A percentile compares a stretch with the other conserved stretches of the same genome.
Conservation (phyloP, 2,329 filamentous ascomycete genomes). For the Keithomyces neogunnii region DNA sequence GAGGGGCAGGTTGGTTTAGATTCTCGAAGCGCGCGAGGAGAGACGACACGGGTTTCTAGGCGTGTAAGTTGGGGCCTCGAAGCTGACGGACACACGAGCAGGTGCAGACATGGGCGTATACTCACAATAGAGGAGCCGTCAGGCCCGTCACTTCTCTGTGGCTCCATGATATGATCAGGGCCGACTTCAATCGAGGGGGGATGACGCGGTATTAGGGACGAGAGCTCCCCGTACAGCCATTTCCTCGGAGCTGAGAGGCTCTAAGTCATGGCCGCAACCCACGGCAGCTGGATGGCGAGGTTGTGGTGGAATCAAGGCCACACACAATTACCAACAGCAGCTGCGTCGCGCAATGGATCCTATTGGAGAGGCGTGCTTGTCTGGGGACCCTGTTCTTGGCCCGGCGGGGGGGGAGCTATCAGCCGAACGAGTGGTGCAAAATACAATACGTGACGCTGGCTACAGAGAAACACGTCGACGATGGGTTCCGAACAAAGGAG, state of each 20-base stretch:
- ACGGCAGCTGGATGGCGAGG: neutral
- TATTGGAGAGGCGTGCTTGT: too few relatives aligned
- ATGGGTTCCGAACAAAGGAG: too few relatives aligned
- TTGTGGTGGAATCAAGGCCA: neutral
- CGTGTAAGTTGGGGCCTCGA: neutral
- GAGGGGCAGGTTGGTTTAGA: slow-evolving; percentile 32
- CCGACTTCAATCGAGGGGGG: neutral
- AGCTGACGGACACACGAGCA: slow-evolving; percentile 2
- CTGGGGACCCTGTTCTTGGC: too few relatives aligned
- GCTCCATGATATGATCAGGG: slow-evolving; percentile 20
- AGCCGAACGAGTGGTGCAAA: too few relatives aligned
- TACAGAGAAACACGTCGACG: too few relatives aligned
- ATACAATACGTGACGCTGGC: too few relatives aligned
- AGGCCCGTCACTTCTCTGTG: slow-evolving; percentile 42
- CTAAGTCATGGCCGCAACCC: slow-evolving; percentile 6
- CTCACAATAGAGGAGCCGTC: slow-evolving; percentile 71
- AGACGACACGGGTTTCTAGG: slow-evolving; percentile 72
- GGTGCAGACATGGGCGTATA: slow-evolving; percentile 5
- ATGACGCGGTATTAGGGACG: slow-evolving; percentile 3
- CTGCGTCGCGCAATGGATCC: too few relatives aligned
- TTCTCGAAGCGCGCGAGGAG: slow-evolving; percentile 76
- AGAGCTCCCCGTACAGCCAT: slow-evolving; percentile 8
- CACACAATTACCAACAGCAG: too few relatives aligned
- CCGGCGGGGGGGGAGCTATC: too few relatives aligned
- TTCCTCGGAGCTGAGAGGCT: neutral